Evolutionary conservation across 2,329 filamentous ascomycete genomes (phyloP).

Genomic region (Arthrinium phaeospermum): DNA sequence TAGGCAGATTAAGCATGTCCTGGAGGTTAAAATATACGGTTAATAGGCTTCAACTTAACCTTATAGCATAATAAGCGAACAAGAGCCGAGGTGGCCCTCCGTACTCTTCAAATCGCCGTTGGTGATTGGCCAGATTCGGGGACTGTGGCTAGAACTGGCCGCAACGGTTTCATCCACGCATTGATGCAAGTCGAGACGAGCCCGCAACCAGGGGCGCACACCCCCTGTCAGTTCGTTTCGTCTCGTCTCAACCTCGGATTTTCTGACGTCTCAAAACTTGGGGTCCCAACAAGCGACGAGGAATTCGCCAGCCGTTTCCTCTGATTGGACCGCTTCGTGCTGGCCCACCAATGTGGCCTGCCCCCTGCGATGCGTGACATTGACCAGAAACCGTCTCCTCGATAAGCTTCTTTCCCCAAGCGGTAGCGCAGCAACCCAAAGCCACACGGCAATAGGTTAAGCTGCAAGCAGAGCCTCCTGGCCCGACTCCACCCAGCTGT

Average conservation of each 20-base stretch:
- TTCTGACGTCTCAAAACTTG: slow-evolving; percentile 13
- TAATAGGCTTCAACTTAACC: slow-evolving; percentile 7
- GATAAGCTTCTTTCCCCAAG: slow-evolving; percentile 12
- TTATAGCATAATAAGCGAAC: not conserved
- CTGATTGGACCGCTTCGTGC: not conserved
- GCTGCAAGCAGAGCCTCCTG: not conserved
- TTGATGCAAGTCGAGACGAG: slow-evolving; percentile 12
- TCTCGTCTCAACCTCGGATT: slow-evolving; percentile 12
- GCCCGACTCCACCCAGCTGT: not conserved
- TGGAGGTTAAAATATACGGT: not conserved
- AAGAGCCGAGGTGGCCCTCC: not conserved
- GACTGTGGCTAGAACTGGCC: not conserved
- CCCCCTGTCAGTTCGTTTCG: slow-evolving; percentile 5
- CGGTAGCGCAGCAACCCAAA: not conserved
- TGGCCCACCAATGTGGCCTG: not conserved
- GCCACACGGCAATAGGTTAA: slow-evolving; percentile 3
- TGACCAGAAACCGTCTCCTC: not conserved
- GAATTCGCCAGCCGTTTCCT: not conserved
- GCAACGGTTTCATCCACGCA: not conserved
- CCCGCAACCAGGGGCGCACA: not conserved
- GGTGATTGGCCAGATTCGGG: not conserved
- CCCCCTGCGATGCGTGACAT: not conserved
- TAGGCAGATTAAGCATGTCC: not conserved
- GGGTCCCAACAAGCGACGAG: not conserved
- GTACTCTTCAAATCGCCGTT: not conserved